A percentile compares a stretch with the other conserved stretches of the same genome.
Evolutionary conservation across 2,329 filamentous ascomycete genomes (phyloP).

Genomic region (Macrophomina phaseolina): DNA sequence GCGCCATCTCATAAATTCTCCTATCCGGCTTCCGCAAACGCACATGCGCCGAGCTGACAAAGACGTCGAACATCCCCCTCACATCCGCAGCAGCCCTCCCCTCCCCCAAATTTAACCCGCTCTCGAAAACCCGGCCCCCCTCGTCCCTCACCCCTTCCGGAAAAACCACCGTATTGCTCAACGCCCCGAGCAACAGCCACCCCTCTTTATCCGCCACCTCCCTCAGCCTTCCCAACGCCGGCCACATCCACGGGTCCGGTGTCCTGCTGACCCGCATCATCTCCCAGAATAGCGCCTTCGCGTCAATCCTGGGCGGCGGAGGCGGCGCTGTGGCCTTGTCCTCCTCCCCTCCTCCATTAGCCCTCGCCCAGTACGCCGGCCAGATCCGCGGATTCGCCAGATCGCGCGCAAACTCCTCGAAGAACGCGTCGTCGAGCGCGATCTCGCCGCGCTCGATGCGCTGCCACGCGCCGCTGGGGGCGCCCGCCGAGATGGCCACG

Average conservation of each 20-base stretch:
- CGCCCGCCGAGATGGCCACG: constrained; percentile 79
- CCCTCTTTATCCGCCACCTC: constrained; percentile 29
- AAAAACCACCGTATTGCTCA: constrained; percentile 91
- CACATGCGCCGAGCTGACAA: constrained; percentile 83
- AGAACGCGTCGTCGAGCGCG: constrained; percentile 75
- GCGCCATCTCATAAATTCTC: constrained; percentile 76
- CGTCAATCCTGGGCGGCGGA: constrained; percentile 76
- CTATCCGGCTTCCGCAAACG: constrained; percentile 88
- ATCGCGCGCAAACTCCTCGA: constrained; percentile 75
- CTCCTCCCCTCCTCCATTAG: constrained; percentile 28
- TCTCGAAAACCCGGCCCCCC: constrained; percentile 46
- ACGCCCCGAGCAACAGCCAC: constrained; percentile 66
- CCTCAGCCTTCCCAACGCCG: constrained; percentile 72
- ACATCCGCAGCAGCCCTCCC: constrained; percentile 30
- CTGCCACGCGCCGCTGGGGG: constrained; percentile 85
- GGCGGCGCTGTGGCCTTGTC: constrained; percentile 50
- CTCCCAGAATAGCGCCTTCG: constrained; percentile 79
- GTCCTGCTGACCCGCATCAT: constrained; percentile 81
- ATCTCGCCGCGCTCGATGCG: constrained; percentile 84
- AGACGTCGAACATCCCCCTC: constrained; percentile 73
- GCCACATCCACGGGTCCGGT: constrained; percentile 87
- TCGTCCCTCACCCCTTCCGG: constrained; percentile 74
- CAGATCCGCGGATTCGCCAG: constrained; percentile 71
- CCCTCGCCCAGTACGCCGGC: constrained; percentile 60
- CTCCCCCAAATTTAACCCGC: not conserved